Percentiles rank a stretch among this genome's conserved stretches.
These are phyloP conservation scores for Plasmodium ovale DNA, from an alignment of 169 alveolate species.

Conservation along the genomic window DNA sequence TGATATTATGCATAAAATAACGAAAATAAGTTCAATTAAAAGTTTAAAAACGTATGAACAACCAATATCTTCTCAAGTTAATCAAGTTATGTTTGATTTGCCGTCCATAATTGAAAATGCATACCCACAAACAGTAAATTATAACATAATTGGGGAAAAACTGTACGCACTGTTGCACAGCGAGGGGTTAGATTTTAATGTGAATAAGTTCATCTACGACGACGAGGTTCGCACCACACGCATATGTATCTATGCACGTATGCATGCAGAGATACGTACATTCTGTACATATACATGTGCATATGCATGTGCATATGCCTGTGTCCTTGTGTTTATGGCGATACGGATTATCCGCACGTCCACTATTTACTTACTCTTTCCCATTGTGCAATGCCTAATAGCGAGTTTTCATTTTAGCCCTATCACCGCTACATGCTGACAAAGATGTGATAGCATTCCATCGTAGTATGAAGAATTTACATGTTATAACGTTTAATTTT, in stretches of 20 bases:
- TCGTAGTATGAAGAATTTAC: no score
- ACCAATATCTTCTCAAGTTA: conserved; percentile 65
- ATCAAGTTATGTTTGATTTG: conserved; percentile 71
- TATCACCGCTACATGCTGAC: no score
- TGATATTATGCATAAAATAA: conserved; percentile 72
- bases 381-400: no score
- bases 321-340: neutral
- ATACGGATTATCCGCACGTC: neutral
- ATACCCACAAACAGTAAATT: conserved; percentile 24
- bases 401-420: no score
- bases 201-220: conserved; percentile 45
- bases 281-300: no score
- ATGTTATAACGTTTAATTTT: neutral
- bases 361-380: no score
- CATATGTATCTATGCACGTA: neutral
- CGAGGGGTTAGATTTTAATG: conserved; percentile 11
- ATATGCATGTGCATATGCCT: no score
- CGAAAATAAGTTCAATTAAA: conserved; percentile 61
- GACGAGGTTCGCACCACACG: conserved; percentile 37
- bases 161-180: conserved; percentile 9
- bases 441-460: no score
- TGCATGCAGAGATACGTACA: no score
- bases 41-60: conserved; percentile 74
- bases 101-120: conserved; percentile 65
- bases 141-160: conserved; percentile 38